Conservation (phyloP, 2,329 filamentous ascomycete species). For the Pseudocercospora musae region DNA sequence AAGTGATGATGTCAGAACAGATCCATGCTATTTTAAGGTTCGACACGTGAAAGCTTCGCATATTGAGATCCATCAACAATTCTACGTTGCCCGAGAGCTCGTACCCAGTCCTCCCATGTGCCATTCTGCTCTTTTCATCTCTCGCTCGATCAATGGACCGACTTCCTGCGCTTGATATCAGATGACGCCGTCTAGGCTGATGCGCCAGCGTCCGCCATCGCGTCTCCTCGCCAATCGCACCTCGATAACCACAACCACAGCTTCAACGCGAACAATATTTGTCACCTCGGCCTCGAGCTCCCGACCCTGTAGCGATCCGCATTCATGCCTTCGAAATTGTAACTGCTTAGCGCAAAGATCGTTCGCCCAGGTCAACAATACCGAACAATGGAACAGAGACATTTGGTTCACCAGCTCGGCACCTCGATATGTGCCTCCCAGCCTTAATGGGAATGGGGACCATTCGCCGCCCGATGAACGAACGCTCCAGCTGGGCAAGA, state of each 20-base stretch:
- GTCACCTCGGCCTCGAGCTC: constrained; percentile 3
- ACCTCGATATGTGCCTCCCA: constrained; percentile 24
- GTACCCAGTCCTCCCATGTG: not conserved
- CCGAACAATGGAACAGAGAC: constrained; percentile 32
- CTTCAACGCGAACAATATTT: constrained; percentile 1
- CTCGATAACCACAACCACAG: not conserved
- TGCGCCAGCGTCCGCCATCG: constrained; percentile 47
- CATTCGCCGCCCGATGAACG: constrained; percentile 55
- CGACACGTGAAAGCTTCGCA: constrained; percentile 1
- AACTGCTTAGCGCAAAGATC: constrained; percentile 19
- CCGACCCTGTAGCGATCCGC: constrained; percentile 20
- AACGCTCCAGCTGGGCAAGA: constrained; percentile 60
- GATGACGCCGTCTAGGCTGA: constrained; percentile 42
- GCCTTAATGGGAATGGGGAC: constrained; percentile 19
- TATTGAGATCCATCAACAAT: not conserved
- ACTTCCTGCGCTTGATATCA: constrained; percentile 12
- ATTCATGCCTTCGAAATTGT: constrained; percentile 25
- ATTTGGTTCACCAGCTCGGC: constrained; percentile 46
- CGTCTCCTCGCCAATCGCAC: constrained; percentile 30
- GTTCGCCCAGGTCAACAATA: constrained; percentile 33
- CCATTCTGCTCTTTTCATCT: not conserved
- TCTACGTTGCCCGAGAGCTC: not conserved
- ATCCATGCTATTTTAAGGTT: not conserved
- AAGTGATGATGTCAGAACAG: not conserved
- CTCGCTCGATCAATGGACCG: constrained; percentile 16